Base-by-base conservation (phyloP, 2,329 filamentous ascomycete genomes). In the Aphanoascus verrucosus region DNA sequence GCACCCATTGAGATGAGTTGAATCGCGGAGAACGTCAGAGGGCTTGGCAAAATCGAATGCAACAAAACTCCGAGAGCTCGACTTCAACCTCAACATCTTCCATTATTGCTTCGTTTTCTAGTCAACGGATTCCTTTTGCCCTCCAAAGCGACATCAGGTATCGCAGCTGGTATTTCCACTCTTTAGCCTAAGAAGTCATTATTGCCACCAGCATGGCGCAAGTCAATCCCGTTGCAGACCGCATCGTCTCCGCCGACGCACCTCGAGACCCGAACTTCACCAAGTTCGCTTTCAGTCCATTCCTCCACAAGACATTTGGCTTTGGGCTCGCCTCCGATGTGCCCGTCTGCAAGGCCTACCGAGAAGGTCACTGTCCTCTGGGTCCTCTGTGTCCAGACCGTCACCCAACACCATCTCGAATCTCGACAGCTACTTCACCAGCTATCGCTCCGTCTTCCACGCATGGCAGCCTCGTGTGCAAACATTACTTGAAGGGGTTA, bases 401-500 rank as follows among this genome's bases (percentile, higher is more conserved):
- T 49, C 91, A 97, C 74, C 74, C 72, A 1, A 75, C 73, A 0
- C 73, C 73, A 12, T 70, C 69, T 4, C 67, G 70, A 43, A 67
- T 72, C 34, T 71, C 70, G 7, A 72, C 69, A 0, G 70, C 69
- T 11, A 69, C 69, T 0, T 72, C 67, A n/a, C 69, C 68, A n/a
- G 67, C 68, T 40, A 61, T 70, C 52, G 67, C 68, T 11, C 65
- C 71, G 3, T 68, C 70, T 15, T 68, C 69, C 15, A 70, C 67
- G 3, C 68, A 71, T 53, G 68, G 69, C 31, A 80, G 74, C 49
- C 82, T 97, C 14, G 91, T 98, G 57, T 98, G 93, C 82, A 98
- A 98, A 75, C 93, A 97, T 77, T 97, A 93, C 84, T 83, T 97
- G 65, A 87, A 94, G 59, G 91, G 90, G 0, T 81, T 98, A 17